phyloP scores from a whole-genome alignment of 2,329 filamentous ascomycete species.

The Neopestalotiopsis sp. region DNA sequence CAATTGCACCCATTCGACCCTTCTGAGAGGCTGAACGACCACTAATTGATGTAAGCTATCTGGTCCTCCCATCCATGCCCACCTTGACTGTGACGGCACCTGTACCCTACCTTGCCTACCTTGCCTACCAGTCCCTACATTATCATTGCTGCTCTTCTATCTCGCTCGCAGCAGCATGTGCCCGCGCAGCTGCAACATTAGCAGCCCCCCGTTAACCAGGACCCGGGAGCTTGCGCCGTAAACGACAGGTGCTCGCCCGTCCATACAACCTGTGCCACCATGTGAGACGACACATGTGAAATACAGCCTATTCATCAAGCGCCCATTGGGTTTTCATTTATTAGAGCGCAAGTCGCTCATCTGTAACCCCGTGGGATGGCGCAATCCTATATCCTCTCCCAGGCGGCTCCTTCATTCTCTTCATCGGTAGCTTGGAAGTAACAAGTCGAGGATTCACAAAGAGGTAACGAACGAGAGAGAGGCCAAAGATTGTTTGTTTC shows the following conservation, averaged over 20 bases:
- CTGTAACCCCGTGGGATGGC: conserved; percentile 18
- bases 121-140: neutral
- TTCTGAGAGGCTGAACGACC: conserved; percentile 2
- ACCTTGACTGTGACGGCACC: neutral
- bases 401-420: neutral
- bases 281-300: conserved; percentile 18
- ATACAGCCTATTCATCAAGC: neutral
- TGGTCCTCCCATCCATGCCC: neutral
- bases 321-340: neutral
- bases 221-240: conserved; percentile 32
- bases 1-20: neutral
- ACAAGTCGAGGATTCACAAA: neutral
- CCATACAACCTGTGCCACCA: conserved; percentile 20
- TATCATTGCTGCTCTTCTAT: conserved; percentile 19
- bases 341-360: conserved; percentile 3
- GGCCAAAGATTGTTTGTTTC: neutral
- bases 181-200: conserved; percentile 24
- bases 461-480: neutral
- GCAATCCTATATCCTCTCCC: conserved; percentile 13
- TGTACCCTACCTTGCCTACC: conserved; percentile 12
- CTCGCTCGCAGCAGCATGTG: conserved; percentile 27
- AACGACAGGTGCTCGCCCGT: conserved; percentile 35
- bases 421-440: neutral
- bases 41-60: neutral
- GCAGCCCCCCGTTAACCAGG: conserved; percentile 6